Base-by-base conservation (phyloP, 805 yeast genomes). In the Saturnispora saitoi region DNA sequence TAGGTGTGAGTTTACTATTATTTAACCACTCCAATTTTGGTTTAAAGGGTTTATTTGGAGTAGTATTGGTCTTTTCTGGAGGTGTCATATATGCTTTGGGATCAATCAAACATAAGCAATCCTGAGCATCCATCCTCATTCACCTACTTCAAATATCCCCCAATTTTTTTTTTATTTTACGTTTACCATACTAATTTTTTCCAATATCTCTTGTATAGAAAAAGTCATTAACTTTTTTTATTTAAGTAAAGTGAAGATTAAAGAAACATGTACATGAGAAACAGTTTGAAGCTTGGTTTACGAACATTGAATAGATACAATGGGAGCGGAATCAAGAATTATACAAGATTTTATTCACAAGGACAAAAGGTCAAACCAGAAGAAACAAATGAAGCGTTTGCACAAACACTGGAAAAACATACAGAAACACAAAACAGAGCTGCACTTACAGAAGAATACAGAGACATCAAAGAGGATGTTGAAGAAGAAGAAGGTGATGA, bases 1-100 rank as follows among this genome's bases (percentile, higher is more conserved):
- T 86, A 51, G 45, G 78, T 32, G 54, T 85, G 20, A 80, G 87
- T 49, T 68, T 81, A 48, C 56, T 64, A 32, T 38, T 80, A 3
- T 83, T 81, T 61, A 73, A 73, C 19, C 77, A 73, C 56, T 51
- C 55, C 1, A 19, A 30, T 2, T 56, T 82, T 45, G 58, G 65
- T 29, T 6, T 53, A 22, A 54, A 70, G 40, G 73, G 72, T 45
- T 57, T 64, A 12, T 2, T 40, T 69, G 4, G 89, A 89, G 1
- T 71, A 78, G 2, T 51, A 56, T 0, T 46, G 75, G 41, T 37
- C 7, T 37, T 37, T 11, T 12, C n/a, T n/a, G 41, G 41, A 5
- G 41, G 29, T 20, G 4, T 37, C 6, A 20, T 37, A 11, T 37
- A 37, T 22, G 14, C 29, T 20, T 11, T 37, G 15, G 11, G 22